Evolutionary conservation across 2,329 filamentous ascomycete species (phyloP).

Genomic region (Colletotrichum agaves): DNA sequence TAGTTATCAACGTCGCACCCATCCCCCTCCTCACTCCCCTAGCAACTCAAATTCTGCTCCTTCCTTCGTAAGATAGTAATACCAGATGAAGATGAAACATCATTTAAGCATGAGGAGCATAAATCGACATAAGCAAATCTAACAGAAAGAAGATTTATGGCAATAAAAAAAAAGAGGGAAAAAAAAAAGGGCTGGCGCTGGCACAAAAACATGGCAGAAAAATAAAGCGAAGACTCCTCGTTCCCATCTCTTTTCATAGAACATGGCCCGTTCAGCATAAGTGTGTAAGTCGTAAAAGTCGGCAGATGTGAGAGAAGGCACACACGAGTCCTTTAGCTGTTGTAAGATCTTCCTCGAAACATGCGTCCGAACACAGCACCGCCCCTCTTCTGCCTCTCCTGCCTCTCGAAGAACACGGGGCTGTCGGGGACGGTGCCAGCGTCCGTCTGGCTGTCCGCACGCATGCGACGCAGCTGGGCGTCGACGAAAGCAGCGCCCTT

Average conservation of each 20-base stretch:
- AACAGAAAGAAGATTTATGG: slow-evolving; percentile 18
- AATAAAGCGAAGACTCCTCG: too few relatives aligned
- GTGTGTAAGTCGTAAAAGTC: background rate
- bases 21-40: background rate
- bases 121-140: slow-evolving; percentile 1
- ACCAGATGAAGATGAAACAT: slow-evolving; percentile 2
- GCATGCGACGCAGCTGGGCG: slow-evolving; percentile 31
- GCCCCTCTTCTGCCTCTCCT: slow-evolving; percentile 4
- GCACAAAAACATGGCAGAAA: too few relatives aligned
- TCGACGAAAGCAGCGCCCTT: slow-evolving; percentile 31
- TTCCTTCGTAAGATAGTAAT: slow-evolving; percentile 2
- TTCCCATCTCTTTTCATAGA: too few relatives aligned
- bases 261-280: background rate
- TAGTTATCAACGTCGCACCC: too few relatives aligned
- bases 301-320: too few relatives aligned
- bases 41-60: too few relatives aligned
- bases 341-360: slow-evolving; percentile 25
- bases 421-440: slow-evolving; percentile 28
- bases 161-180: background rate
- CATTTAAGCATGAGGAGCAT: background rate
- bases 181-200: background rate
- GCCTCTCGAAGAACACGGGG: slow-evolving; percentile 22
- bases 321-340: background rate
- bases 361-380: slow-evolving; percentile 38
- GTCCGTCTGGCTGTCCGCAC: slow-evolving; percentile 32